Base-by-base conservation (phyloP, 2,329 filamentous ascomycete species). In the Botrytis hyacinthi region DNA sequence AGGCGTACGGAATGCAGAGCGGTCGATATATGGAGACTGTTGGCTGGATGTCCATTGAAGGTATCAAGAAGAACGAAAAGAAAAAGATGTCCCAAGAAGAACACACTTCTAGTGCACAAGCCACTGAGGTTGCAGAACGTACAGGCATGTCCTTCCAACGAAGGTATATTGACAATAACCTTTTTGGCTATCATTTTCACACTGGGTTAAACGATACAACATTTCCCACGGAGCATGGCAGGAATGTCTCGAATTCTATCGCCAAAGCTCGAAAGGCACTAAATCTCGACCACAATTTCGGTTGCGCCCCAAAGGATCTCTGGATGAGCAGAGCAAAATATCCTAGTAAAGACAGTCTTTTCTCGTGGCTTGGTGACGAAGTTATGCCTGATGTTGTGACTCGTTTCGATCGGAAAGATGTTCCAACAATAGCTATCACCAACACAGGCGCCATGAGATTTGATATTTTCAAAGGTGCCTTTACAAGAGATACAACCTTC, bases 11-110 rank as follows among this genome's bases (percentile, higher is more conserved):
- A 1, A 85, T 98, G 8, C 94, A 94, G 59, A 96, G 93, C 78
- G 95, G 95, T 6, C 89, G 95, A 0, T 98, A 98, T 82, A 92
- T 98, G 85, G 95, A 98, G 84, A 98, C 95, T 0, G 91, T 98
- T 68, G 95, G 95, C 2, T 98, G 96, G 87, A 90, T 96, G 88
- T 97, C 94, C 0, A 90, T 98, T 63, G 87, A 91, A 73, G 93
- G 93, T 16, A 78, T 81, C 8, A 79, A 78, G 20, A 79, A 80
- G 67, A 77, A 78, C 51, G 76, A 75, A 40, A 75, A 76, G 74
- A 76, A 72, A 12, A 77, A 76, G 70, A 80, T 79, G 0, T 73
- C 80, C 1, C 80, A 81, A n/a, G 46, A 54, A 32, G 32, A 54
- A 35, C 35, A 42, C 37, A 42, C n/a, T 26, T 32, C 66, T 57